phyloP scores from a whole-genome alignment of 257 asterid species.

The Ajuga chamaepitys region DNA sequence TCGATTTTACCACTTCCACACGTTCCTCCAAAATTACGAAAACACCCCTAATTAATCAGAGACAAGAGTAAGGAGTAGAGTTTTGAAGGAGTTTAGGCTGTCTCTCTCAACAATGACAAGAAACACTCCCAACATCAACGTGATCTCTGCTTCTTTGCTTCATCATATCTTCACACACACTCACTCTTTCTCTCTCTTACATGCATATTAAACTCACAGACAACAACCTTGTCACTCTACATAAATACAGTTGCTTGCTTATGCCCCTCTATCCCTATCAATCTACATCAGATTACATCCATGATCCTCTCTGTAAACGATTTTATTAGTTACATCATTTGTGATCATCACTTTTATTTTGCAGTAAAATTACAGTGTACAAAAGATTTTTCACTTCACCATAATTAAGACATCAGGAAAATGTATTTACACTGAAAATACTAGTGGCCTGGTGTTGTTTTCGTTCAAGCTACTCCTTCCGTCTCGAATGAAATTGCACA shows the following conservation, averaged over 20 bases:
- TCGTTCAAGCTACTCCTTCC: too few relatives aligned
- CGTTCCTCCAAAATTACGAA: too few relatives aligned
- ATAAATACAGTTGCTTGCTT: constrained; percentile 18
- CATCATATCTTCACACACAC: constrained; percentile 10
- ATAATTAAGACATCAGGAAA: not conserved
- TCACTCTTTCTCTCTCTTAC: not conserved
- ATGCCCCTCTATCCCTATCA: constrained; percentile 21
- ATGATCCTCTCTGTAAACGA: constrained; percentile 8
- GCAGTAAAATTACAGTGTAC: constrained; percentile 10
- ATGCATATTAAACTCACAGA: too few relatives aligned
- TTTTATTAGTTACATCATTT: constrained; percentile 20
- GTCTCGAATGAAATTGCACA: too few relatives aligned
- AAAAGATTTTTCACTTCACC: constrained; percentile 14
- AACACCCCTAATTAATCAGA: not conserved
- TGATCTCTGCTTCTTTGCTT: constrained; percentile 29
- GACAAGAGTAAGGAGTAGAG: constrained; percentile 12
- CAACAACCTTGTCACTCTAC: constrained; percentile 3
- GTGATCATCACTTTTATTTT: constrained; percentile 23
- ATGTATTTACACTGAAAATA: too few relatives aligned
- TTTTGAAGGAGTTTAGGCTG: constrained; percentile 33
- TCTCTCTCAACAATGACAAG: constrained; percentile 44
- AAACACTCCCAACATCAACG: constrained; percentile 26
- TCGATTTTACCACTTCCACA: too few relatives aligned
- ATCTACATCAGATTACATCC: constrained; percentile 7
- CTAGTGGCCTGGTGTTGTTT: too few relatives aligned